phyloP scores from a whole-genome alignment of 345 rosid genomes.

The Linum usitatissimum region DNA sequence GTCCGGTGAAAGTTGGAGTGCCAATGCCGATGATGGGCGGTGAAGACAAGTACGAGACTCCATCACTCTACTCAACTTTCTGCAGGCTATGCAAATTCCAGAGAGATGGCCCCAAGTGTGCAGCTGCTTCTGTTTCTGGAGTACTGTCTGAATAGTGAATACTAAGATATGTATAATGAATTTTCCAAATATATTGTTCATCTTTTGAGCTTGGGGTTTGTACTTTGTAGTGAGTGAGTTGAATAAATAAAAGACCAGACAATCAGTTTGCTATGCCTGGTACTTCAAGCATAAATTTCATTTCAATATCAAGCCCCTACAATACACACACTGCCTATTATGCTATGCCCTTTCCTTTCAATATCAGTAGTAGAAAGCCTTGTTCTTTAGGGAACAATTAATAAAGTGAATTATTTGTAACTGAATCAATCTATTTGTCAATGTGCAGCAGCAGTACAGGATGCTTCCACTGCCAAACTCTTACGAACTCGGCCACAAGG shows the following conservation, averaged over 20 bases:
- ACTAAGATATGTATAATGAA: neutral
- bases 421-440: slow-evolving; percentile 1
- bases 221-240: too few species aligned
- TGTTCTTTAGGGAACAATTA: slow-evolving; percentile 6
- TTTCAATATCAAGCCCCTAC: neutral
- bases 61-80: slow-evolving; percentile 52
- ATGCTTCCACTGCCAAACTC: slow-evolving; percentile 88
- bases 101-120: neutral
- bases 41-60: slow-evolving; percentile 65
- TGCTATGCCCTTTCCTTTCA: neutral
- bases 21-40: slow-evolving; percentile 82
- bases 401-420: slow-evolving; percentile 9
- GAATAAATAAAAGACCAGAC: slow-evolving; percentile 4
- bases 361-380: slow-evolving; percentile 5
- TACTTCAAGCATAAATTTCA: too few species aligned
- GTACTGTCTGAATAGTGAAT: neutral
- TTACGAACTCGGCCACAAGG: slow-evolving; percentile 61
- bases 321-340: neutral
- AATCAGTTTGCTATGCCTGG: neutral
- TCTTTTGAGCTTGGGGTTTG: neutral
- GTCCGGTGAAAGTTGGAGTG: slow-evolving; percentile 62
- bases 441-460: slow-evolving; percentile 38
- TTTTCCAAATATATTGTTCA: neutral
- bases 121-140: slow-evolving; percentile 15
- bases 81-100: slow-evolving; percentile 58